Evolutionary conservation across 164 flowering plant genomes (phyloP), one percentile per base, ranked within the genome.

Genomic region (Piper longum): DNA sequence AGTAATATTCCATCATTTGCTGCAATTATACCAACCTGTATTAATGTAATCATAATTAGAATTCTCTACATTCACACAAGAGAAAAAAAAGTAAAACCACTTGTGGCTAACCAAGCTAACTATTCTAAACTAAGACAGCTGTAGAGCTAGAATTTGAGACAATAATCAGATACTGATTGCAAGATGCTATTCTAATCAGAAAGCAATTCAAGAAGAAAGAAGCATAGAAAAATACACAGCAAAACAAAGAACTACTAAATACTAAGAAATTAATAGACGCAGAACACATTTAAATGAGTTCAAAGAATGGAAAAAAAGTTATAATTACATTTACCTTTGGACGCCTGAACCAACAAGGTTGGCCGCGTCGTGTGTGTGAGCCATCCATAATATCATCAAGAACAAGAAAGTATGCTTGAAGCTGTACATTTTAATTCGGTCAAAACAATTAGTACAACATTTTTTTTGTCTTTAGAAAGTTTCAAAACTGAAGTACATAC

Each of bases 381-480:
- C 64, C 68, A 69, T 92, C 98, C 96, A 89, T 89, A 42, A 92
- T 92, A 67, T 92, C 98, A 82, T 92, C 98, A 62, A 88, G 95
- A 57, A 92, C 96, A 69, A 92, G 96, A 69, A 92, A 92, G 73
- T 83, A 92, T 36, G 96, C 97, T 66, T 92, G 98, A 70, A 92
- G 91, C 98, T 92, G 89, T 74, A 79, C 62, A 62, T 60, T 54
- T 62, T 2, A 58, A 63, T 6, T 41, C 18, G 18, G 43, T 41
- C 11, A 66, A 67, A 52, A 52, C 67, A 58, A 67, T 62, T 64
- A 45, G 36, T 40, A 42, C 18, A 57, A 4, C 1, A 57, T 18
- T 36, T 9, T 12, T 6, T 13, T 26, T 26, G 36, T 26, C 36
- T 26, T 26, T 26, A 26, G 36, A 26, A n/a, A n/a, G n/a, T 26